These are phyloP conservation scores for Silene vulgaris DNA, from an alignment of 179 eudicot genomes.

Conservation along the genomic window DNA sequence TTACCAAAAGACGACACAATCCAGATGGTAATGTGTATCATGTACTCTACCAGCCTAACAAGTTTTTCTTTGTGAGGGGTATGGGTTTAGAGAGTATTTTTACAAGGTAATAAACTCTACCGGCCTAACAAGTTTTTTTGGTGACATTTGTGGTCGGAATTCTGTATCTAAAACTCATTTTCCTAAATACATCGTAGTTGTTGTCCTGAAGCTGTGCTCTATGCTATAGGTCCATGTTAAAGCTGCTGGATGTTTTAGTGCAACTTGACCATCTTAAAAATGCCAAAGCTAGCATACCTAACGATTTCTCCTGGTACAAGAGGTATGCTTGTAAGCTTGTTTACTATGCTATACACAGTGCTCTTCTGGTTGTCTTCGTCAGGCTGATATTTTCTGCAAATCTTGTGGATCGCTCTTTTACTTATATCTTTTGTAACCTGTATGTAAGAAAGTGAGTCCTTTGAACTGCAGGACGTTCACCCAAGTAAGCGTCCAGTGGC, in stretches of 20 bases:
- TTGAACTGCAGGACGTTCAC: slow-evolving; percentile 70
- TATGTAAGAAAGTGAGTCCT: neutral
- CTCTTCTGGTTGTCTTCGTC: neutral
- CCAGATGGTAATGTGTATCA: neutral
- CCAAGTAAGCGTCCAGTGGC: slow-evolving; percentile 98
- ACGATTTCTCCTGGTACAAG: slow-evolving; percentile 98
- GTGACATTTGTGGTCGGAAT: neutral
- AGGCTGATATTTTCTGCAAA: slow-evolving; percentile 11
- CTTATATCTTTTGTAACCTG: neutral
- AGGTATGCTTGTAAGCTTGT: slow-evolving; percentile 50
- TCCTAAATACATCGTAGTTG: neutral
- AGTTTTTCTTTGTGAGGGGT: neutral
- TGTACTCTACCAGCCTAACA: neutral
- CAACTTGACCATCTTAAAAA: slow-evolving; percentile 98
- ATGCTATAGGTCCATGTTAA: slow-evolving; percentile 85
- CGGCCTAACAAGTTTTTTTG: neutral
- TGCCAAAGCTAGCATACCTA: slow-evolving; percentile 99
- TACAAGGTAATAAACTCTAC: neutral
- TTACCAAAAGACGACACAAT: neutral
- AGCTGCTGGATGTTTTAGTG: slow-evolving; percentile 87
- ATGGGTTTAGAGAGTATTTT: neutral
- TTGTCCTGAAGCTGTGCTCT: slow-evolving; percentile 19
- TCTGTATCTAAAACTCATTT: neutral
- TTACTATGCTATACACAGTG: slow-evolving; percentile 8
- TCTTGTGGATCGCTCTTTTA: neutral